These are phyloP conservation scores for Daldinia caldariorum DNA, from an alignment of 495 filamentous ascomycete species.

Conservation along the genomic window DNA sequence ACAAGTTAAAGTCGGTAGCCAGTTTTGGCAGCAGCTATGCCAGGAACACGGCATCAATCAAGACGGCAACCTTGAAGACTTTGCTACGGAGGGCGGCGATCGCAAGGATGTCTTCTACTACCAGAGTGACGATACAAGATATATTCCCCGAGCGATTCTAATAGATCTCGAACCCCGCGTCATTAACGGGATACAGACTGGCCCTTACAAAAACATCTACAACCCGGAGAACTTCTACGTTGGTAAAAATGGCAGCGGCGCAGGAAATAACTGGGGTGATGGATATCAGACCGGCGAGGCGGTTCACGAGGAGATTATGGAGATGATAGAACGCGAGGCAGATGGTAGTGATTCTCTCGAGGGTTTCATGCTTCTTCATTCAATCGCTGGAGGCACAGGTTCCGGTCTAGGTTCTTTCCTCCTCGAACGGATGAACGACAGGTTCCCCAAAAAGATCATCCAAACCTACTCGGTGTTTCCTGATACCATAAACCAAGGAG, in stretches of 20 bases:
- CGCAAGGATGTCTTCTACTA: conserved; percentile 99
- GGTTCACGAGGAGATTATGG: conserved; percentile 96
- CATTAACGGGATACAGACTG: conserved; percentile 89
- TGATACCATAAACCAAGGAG: conserved; percentile 80
- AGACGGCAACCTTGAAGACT: conserved; percentile 95
- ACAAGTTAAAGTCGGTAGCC: conserved; percentile 74
- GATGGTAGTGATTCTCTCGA: conserved; percentile 98
- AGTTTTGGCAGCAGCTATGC: conserved; percentile 98
- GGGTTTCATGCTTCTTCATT: conserved; percentile 98
- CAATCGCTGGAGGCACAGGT: conserved; percentile 95
- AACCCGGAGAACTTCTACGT: conserved; percentile 99
- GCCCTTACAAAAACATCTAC: conserved; percentile 96
- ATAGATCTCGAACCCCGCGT: conserved; percentile 95
- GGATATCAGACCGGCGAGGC: conserved; percentile 91
- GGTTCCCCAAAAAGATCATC: conserved; percentile 98
- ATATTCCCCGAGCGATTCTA: conserved; percentile 95
- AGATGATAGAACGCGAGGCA: conserved; percentile 99
- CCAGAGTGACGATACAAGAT: conserved; percentile 96
- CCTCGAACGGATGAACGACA: conserved; percentile 94
- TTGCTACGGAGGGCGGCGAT: conserved; percentile 95
- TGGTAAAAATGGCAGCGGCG: conserved; percentile 88
- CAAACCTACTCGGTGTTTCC: conserved; percentile 99
- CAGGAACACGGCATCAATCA: conserved; percentile 97
- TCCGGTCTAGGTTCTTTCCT: conserved; percentile 94
- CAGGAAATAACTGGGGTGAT: conserved; percentile 97